Evolutionary conservation across 2,329 filamentous ascomycete species (phyloP).

Genomic region (Teratosphaeria pseudoeucalypti): DNA sequence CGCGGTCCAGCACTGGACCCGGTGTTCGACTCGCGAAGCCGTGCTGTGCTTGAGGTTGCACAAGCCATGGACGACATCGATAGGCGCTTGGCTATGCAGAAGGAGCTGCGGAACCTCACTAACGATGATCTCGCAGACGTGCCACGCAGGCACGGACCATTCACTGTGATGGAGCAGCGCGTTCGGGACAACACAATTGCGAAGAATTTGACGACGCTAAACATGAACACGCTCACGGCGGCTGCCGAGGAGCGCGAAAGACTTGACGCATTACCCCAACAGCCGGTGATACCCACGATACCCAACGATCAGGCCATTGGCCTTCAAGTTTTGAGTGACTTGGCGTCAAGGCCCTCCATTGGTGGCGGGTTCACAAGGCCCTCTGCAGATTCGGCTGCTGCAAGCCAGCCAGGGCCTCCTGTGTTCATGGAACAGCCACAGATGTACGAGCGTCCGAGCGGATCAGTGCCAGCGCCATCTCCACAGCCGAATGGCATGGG

Average conservation of each 20-base stretch:
- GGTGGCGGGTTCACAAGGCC: not conserved
- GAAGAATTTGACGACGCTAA: slow-evolving; percentile 25
- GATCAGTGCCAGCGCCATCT: not conserved
- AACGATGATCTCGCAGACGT: slow-evolving; percentile 16
- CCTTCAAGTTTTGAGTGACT: slow-evolving; percentile 23
- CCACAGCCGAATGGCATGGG: not conserved
- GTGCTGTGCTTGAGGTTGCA: slow-evolving; percentile 16
- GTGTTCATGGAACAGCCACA: not conserved
- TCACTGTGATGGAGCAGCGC: slow-evolving; percentile 32
- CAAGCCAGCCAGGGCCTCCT: not conserved
- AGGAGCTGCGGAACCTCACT: slow-evolving; percentile 21
- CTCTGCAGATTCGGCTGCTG: not conserved
- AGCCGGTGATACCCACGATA: slow-evolving; percentile 14
- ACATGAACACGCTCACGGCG: slow-evolving; percentile 24
- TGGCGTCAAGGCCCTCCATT: slow-evolving; percentile 15
- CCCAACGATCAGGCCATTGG: slow-evolving; percentile 33
- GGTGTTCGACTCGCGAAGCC: slow-evolving; percentile 21
- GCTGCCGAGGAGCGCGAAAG: slow-evolving; percentile 26
- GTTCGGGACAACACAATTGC: slow-evolving; percentile 31
- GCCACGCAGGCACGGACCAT: slow-evolving; percentile 13
- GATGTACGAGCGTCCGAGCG: not conserved
- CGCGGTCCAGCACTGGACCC: slow-evolving; percentile 14
- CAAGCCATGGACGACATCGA: slow-evolving; percentile 14
- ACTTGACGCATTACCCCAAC: not conserved
- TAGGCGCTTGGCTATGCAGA: slow-evolving; percentile 14